Conservation (phyloP, 495 filamentous ascomycete species). For the Pyrenula aspistea region DNA sequence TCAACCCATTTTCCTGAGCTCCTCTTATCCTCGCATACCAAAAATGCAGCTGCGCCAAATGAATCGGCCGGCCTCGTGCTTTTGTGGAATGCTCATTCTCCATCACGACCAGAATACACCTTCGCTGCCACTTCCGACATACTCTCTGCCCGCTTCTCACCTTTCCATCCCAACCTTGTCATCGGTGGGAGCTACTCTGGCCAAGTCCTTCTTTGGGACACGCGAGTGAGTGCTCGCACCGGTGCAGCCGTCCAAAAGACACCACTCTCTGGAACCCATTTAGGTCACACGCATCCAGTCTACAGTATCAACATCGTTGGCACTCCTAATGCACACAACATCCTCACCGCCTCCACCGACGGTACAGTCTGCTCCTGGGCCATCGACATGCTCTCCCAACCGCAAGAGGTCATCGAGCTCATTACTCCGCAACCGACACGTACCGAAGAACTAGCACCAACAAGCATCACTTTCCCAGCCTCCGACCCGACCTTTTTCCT, state of each 20-base stretch:
- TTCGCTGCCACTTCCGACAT: slow-evolving; percentile 97
- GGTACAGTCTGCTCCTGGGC: slow-evolving; percentile 95
- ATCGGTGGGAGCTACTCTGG: slow-evolving; percentile 91
- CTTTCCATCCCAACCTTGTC: slow-evolving; percentile 91
- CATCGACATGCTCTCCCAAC: slow-evolving; percentile 91
- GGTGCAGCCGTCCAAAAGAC: slow-evolving; percentile 90
- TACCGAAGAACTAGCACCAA: slow-evolving; percentile 89
- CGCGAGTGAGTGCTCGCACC: slow-evolving; percentile 54
- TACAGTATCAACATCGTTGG: slow-evolving; percentile 92
- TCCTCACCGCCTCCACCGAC: slow-evolving; percentile 90
- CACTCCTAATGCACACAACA: slow-evolving; percentile 97
- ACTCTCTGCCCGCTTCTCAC: slow-evolving; percentile 88
- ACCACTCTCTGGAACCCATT: slow-evolving; percentile 61
- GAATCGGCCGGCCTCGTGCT: slow-evolving; percentile 91
- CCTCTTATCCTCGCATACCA: slow-evolving; percentile 86
- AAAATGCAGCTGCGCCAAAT: slow-evolving; percentile 88
- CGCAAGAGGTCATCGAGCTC: slow-evolving; percentile 83
- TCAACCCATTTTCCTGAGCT: slow-evolving; percentile 87
- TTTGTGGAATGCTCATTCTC: slow-evolving; percentile 93
- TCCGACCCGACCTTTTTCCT: slow-evolving; percentile 96
- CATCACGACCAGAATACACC: slow-evolving; percentile 85
- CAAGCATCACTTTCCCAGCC: slow-evolving; percentile 91
- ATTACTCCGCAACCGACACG: slow-evolving; percentile 76
- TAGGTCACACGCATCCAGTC: slow-evolving; percentile 87
- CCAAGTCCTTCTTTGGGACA: slow-evolving; percentile 98